A percentile compares a stretch with the other conserved stretches of the same genome.
phyloP scores from a whole-genome alignment of 1,139 yeast species.

The Blastobotrys apis region DNA sequence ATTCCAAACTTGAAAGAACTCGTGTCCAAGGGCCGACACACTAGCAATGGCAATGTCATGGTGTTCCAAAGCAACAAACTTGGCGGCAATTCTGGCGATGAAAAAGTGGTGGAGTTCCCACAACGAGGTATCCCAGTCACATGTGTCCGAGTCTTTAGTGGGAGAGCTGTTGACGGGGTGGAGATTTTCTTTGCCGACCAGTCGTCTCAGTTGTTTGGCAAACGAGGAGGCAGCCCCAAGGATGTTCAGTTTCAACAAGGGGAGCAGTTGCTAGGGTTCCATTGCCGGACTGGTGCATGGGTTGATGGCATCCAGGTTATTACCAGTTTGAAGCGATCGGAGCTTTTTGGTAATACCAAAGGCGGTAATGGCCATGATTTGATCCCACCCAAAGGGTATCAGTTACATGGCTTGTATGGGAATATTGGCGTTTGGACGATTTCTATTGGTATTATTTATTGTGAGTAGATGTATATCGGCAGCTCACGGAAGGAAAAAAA shows the following conservation, averaged over 20 bases:
- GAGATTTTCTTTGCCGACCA: constrained; percentile 34
- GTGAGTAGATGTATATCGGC: constrained; percentile 1
- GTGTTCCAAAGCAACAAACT: constrained; percentile 25
- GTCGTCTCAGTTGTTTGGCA: constrained; percentile 51
- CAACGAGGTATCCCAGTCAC: constrained; percentile 34
- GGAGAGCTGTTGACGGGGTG: constrained; percentile 77
- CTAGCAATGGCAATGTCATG: constrained; percentile 16
- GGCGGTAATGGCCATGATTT: constrained; percentile 68
- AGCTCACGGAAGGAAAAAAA: neutral
- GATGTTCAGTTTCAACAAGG: constrained; percentile 54
- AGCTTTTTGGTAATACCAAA: constrained; percentile 53
- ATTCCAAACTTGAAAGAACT: constrained; percentile 30
- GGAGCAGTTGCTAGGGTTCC: constrained; percentile 57
- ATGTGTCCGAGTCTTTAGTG: constrained; percentile 60
- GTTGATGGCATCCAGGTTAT: constrained; percentile 73
- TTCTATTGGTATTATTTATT: constrained; percentile 63
- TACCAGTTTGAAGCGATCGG: constrained; percentile 43
- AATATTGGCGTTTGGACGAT: constrained; percentile 64
- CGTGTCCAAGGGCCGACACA: constrained; percentile 15
- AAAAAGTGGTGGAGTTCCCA: constrained; percentile 21
- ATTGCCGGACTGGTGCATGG: constrained; percentile 79
- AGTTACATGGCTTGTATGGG: constrained; percentile 66
- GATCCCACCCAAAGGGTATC: constrained; percentile 54
- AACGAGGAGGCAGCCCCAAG: constrained; percentile 50
- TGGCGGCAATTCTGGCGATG: constrained; percentile 27